Conservation (phyloP, 2,329 filamentous ascomycete species). For the Aureobasidium namibiae region DNA sequence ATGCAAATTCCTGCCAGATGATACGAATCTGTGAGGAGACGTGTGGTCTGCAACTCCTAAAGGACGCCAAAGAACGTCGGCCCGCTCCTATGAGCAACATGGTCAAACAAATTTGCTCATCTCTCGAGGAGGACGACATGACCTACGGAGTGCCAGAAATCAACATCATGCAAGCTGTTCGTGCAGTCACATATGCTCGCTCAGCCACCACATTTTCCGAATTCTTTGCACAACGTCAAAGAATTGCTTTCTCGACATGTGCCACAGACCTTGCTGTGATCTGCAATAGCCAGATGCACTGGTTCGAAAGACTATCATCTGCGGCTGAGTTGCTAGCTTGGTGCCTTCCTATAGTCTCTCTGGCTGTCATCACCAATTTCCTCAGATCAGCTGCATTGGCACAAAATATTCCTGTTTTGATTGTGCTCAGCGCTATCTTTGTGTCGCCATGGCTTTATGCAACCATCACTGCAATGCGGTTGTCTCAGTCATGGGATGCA, state of each 20-base stretch:
- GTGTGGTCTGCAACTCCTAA: conserved; percentile 21
- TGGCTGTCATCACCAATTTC: conserved; percentile 20
- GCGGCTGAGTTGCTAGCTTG: conserved; percentile 40
- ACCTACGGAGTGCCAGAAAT: conserved; percentile 32
- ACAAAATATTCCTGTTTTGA: background rate
- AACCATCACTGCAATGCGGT: conserved; percentile 22
- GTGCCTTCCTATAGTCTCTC: conserved; percentile 21
- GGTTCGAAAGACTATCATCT: conserved; percentile 39
- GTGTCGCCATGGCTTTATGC: conserved; percentile 25
- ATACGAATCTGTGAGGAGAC: conserved; percentile 44
- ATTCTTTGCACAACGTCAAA: conserved; percentile 42
- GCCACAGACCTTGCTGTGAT: conserved; percentile 44
- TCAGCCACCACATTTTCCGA: conserved; percentile 29
- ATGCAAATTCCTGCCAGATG: conserved; percentile 44
- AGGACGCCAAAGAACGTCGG: conserved; percentile 41
- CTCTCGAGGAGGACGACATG: conserved; percentile 42
- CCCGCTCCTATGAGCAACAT: conserved; percentile 43
- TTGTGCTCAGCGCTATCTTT: conserved; percentile 23
- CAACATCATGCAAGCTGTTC: conserved; percentile 40
- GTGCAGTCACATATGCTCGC: conserved; percentile 38
- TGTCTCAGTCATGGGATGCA: conserved; percentile 20
- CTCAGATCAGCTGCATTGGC: conserved; percentile 18
- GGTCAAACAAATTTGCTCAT: conserved; percentile 42
- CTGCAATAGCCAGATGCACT: conserved; percentile 35
- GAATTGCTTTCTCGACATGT: conserved; percentile 42